Conservation (phyloP, 768 basidiomycete species). For the Leccinum barrowsii region DNA sequence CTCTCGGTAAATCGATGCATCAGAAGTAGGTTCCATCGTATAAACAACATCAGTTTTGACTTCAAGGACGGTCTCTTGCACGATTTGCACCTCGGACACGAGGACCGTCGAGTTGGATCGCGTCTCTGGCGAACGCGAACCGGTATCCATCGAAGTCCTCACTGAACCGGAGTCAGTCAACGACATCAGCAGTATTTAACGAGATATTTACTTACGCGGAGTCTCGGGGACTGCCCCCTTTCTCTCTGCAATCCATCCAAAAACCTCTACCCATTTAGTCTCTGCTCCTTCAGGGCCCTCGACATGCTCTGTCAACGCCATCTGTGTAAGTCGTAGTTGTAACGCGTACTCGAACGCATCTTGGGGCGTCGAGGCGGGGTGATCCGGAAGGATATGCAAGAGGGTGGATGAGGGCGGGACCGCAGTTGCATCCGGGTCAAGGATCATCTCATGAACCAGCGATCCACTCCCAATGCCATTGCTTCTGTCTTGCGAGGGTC, state of each 20-base stretch:
- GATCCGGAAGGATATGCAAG: conserved; percentile 44
- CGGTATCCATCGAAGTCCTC: conserved; percentile 31
- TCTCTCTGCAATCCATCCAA: conserved; percentile 77
- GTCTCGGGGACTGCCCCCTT: conserved; percentile 32
- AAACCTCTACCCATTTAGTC: conserved; percentile 77
- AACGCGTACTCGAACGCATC: conserved; percentile 75
- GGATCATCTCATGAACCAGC: conserved; percentile 19
- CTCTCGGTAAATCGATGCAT: not conserved
- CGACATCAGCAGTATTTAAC: not conserved
- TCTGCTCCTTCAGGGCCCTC: conserved; percentile 86
- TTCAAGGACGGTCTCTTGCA: conserved; percentile 12
- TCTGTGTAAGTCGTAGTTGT: conserved; percentile 84
- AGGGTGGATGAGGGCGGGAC: conserved; percentile 43
- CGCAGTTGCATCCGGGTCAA: conserved; percentile 27
- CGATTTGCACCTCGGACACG: conserved; percentile 6
- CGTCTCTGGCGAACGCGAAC: conserved; percentile 26
- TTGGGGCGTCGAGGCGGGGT: conserved; percentile 46
- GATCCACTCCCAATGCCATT: conserved; percentile 1
- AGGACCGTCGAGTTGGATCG: conserved; percentile 13
- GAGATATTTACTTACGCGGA: conserved; percentile 19
- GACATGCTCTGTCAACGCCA: conserved; percentile 73
- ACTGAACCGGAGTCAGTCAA: conserved; percentile 10
- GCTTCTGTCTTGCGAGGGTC: not conserved
- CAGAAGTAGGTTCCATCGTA: conserved; percentile 2
- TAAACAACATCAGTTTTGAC: conserved; percentile 2